Conservation (phyloP, 257 asterid species). For the Ballota nigra region DNA sequence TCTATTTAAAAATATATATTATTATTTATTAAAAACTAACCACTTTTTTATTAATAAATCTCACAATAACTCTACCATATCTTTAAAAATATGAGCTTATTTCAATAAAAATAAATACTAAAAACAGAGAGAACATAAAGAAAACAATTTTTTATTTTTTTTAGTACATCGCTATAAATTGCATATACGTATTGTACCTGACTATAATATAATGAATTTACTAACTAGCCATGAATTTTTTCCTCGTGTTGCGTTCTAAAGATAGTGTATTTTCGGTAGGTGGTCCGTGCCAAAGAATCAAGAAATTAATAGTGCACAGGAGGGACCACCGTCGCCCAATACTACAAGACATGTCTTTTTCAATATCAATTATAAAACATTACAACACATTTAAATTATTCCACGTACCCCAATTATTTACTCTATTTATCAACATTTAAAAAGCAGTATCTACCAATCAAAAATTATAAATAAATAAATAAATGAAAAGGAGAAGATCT, state of each 20-base stretch:
- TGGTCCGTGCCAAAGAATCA: slow-evolving; percentile 15
- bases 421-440: not conserved
- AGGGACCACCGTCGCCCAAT: not conserved
- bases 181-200: not conserved
- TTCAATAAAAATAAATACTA: too few species aligned
- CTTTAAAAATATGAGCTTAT: too few species aligned
- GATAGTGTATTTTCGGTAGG: not conserved
- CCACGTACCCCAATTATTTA: not conserved
- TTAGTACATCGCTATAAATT: too few species aligned
- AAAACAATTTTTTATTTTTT: too few species aligned
- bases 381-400: not conserved
- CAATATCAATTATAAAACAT: not conserved
- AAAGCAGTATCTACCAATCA: not conserved
- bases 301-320: not conserved
- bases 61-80: too few species aligned
- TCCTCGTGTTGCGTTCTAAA: not conserved
- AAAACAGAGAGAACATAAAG: too few species aligned
- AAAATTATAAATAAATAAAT: not conserved
- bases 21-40: too few species aligned
- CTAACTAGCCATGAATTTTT: not conserved
- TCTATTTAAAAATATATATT: too few species aligned
- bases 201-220: not conserved
- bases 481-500: too few species aligned
- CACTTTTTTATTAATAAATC: too few species aligned
- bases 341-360: not conserved